A percentile compares a stretch with the other conserved stretches of the same genome.
phyloP scores from a whole-genome alignment of 495 filamentous ascomycete species.

The Aspergillus conjunctus region DNA sequence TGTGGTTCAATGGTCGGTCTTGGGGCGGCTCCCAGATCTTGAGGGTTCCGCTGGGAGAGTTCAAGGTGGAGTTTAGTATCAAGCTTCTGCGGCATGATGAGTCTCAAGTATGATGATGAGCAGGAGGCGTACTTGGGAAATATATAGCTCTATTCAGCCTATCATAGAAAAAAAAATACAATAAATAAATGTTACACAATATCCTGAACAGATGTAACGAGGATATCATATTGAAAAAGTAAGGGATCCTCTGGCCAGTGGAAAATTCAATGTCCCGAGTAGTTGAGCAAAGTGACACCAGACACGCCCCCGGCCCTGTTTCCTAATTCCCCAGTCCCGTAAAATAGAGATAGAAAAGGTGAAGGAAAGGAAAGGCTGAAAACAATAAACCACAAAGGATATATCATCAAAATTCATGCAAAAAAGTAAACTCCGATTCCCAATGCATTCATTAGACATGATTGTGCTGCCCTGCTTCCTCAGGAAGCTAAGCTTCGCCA shows the following conservation, averaged over 20 bases:
- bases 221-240: conserved; percentile 10
- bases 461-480: conserved; percentile 15
- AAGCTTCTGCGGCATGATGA: conserved; percentile 11
- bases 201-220: conserved; percentile 21
- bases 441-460: conserved; percentile 50
- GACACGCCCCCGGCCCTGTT: conserved; percentile 28
- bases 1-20: neutral
- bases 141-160: neutral
- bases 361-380: conserved; percentile 22
- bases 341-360: neutral
- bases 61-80: conserved; percentile 16
- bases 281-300: conserved; percentile 23
- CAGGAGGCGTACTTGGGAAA: neutral
- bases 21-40: conserved; percentile 1
- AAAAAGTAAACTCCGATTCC: conserved; percentile 41
- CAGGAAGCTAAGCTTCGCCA: conserved; percentile 21
- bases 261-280: conserved; percentile 10
- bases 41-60: conserved; percentile 13
- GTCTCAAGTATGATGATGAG: neutral
- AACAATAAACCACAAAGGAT: conserved; percentile 21
- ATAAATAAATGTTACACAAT: conserved; percentile 24
- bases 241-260: conserved; percentile 15
- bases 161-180: neutral
- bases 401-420: conserved; percentile 34
- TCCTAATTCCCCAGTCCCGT: conserved; percentile 17